phyloP scores from a whole-genome alignment of 139 green algal genomes.

The Cymbomonas tetramitiformis region DNA sequence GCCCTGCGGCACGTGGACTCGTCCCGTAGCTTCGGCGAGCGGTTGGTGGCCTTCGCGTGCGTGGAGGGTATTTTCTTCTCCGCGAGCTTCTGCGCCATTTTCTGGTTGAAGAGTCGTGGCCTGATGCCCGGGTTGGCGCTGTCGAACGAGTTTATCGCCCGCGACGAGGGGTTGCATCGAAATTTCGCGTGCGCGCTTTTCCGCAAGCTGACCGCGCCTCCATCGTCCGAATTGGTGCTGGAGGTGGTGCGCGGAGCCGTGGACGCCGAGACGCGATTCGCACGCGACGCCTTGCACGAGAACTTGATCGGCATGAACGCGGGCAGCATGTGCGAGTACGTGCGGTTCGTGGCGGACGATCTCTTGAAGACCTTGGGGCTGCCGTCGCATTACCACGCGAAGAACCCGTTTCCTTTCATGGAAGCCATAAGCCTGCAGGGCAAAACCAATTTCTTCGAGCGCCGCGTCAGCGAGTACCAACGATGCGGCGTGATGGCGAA shows the following conservation, averaged over 20 bases:
- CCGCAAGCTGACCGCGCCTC: too few species aligned
- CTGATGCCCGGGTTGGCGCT: slow-evolving; percentile 60
- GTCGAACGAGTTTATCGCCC: slow-evolving; percentile 58
- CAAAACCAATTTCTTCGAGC: slow-evolving; percentile 94
- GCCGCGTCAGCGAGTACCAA: slow-evolving; percentile 83
- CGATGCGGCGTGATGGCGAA: slow-evolving; percentile 70
- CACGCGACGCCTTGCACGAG: slow-evolving; percentile 40
- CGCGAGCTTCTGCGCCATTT: slow-evolving; percentile 59
- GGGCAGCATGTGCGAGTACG: slow-evolving; percentile 51
- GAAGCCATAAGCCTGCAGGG: slow-evolving; percentile 74
- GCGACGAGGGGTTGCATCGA: slow-evolving; percentile 62
- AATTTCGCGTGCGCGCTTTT: slow-evolving; percentile 67
- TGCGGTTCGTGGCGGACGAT: slow-evolving; percentile 59
- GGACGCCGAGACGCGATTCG: slow-evolving; percentile 50
- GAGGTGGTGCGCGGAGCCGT: slow-evolving; percentile 46
- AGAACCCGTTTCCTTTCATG: slow-evolving; percentile 93
- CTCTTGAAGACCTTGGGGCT: slow-evolving; percentile 60
- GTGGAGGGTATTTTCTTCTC: slow-evolving; percentile 65
- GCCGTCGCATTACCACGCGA: slow-evolving; percentile 47
- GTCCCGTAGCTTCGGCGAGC: slow-evolving; percentile 41
- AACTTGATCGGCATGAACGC: slow-evolving; percentile 60
- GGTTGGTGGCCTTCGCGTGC: slow-evolving; percentile 58
- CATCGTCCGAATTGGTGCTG: slow-evolving; percentile 45
- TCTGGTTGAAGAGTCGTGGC: slow-evolving; percentile 59
- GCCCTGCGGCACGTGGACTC: slow-evolving; percentile 75